These are phyloP conservation scores for Mycena rebaudengoi DNA, from an alignment of 768 basidiomycete species.

Conservation along the genomic window DNA sequence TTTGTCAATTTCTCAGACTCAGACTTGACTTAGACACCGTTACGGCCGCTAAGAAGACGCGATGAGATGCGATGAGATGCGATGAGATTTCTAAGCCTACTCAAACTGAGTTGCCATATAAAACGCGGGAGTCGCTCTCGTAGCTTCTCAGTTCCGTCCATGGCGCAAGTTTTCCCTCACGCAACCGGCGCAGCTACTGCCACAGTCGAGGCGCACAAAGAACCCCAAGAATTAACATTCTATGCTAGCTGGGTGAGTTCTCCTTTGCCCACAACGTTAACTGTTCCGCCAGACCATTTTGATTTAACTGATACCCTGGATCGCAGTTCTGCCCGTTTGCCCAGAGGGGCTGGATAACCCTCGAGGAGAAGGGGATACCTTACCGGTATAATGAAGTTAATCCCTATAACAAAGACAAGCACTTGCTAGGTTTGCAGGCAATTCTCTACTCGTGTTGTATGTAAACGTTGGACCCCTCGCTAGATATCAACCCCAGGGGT, in stretches of 20 bases:
- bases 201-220: conserved; percentile 61
- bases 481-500: conserved; percentile 72
- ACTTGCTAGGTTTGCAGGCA: conserved; percentile 54
- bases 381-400: conserved; percentile 76
- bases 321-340: conserved; percentile 65
- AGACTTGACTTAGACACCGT: too few relatives aligned
- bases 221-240: conserved; percentile 63
- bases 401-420: conserved; percentile 73
- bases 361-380: conserved; percentile 72
- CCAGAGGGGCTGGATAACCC: conserved; percentile 69
- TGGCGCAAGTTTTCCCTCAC: conserved; percentile 60
- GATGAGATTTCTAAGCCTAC: too few relatives aligned
- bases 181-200: conserved; percentile 65
- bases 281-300: not conserved
- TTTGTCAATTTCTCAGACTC: too few relatives aligned
- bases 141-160: too few relatives aligned
- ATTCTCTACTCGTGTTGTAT: not conserved
- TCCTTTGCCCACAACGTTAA: too few relatives aligned
- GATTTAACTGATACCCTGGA: not conserved
- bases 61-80: too few relatives aligned
- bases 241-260: conserved; percentile 68
- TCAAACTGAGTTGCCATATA: too few relatives aligned
- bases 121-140: too few relatives aligned
- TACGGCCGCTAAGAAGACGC: too few relatives aligned
- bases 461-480: not conserved